Evolutionary conservation across 208 protist genomes (phyloP), one percentile per base, ranked within the genome.

Genomic region (Kentomonas sorsogonicus): DNA sequence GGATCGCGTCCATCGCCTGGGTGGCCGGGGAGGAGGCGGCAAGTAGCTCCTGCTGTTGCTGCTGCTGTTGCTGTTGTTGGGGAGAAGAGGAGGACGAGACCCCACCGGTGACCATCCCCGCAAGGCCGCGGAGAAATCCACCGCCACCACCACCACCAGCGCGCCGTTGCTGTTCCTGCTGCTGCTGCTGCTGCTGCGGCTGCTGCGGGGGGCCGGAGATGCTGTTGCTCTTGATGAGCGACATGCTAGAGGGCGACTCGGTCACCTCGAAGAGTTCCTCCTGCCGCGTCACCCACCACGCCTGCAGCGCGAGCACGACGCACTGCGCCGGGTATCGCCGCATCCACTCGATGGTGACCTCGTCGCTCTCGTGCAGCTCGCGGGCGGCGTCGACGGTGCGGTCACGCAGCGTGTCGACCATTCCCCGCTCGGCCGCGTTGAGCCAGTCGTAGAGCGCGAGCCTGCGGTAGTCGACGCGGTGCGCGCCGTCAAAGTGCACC

Each of bases 371-470:
- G 9, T 13, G 43, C 16, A 86, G 57, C 11, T 67, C 65, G 13
- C 29, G 48, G 1, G 66, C 56, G 9, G 78, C 77, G 0, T 45
- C 44, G 6, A 89, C 60, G n/a, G 91, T 89, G 13, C 76, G 31
- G 27, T 67, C 59, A 31, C 80, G 83, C 0, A 99, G 77, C 3
- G 96, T 88, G 25, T 39, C 41, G 20, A 79, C 66, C 95, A 99
- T 98, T 45, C 89, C 76, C 39, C 69, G 40, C 63, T 99, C 95
- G 13, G 96, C 77, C 20, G 82, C 66, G 20, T 63, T 65, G 13
- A 99, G 84, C 95, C 96, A 99, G 45, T 97, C 93, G 78, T 98
- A 86, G 39, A 98, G 91, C 22, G 89, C 67, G 40, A 77, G 77
- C 41, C 83, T 66, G 13, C 79, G 44, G 53, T 76, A 74, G 6